phyloP scores from a whole-genome alignment of 2,329 filamentous ascomycete genomes.

The Ascochyta fabae region DNA sequence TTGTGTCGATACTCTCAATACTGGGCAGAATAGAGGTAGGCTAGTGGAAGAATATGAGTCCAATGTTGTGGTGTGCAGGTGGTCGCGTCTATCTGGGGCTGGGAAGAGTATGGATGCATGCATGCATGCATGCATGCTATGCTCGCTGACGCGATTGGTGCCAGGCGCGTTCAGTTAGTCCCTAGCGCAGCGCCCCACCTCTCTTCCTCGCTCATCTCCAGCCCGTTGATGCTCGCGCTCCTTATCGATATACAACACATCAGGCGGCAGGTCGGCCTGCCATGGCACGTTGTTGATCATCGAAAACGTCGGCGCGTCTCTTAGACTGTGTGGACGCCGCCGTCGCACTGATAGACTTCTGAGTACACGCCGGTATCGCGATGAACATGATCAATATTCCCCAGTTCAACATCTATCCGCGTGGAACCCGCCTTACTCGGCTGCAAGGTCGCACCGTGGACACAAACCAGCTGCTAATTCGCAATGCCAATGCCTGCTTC shows the following conservation, averaged over 20 bases:
- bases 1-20: neutral
- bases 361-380: too few relatives aligned
- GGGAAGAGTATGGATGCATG: conserved; percentile 11
- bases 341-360: neutral
- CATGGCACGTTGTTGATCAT: neutral
- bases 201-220: conserved; percentile 10
- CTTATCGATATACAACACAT: conserved; percentile 8
- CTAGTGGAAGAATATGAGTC: neutral
- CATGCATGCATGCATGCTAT: neutral
- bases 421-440: neutral
- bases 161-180: conserved; percentile 11
- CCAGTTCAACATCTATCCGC: too few relatives aligned
- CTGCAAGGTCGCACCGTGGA: conserved; percentile 13
- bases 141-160: conserved; percentile 12
- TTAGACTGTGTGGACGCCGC: too few relatives aligned
- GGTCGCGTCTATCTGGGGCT: conserved; percentile 21
- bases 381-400: too few relatives aligned
- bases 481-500: conserved; percentile 1
- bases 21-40: neutral
- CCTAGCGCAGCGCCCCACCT: conserved; percentile 9
- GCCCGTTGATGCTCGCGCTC: conserved; percentile 7
- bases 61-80: conserved; percentile 15
- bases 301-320: too few relatives aligned
- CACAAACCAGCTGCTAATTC: conserved; percentile 5
- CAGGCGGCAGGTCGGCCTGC: too few relatives aligned